Conservation (phyloP, 441 rosid species). For the Euphorbia schlechtendalii region DNA sequence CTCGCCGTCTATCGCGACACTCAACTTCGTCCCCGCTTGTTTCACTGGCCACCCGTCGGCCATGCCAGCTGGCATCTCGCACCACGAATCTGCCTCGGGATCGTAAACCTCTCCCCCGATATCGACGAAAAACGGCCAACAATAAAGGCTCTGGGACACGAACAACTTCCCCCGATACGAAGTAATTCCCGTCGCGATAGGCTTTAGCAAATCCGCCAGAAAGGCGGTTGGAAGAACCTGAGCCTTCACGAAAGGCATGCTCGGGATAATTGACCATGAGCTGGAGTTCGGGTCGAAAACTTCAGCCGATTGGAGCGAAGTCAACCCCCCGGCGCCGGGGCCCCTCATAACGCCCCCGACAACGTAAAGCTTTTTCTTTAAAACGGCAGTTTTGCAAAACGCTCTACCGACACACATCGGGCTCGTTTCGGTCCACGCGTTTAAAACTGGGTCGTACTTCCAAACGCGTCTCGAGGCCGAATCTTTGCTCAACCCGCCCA, state of each 20-base stretch:
- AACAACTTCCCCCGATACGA: slow-evolving; percentile 74
- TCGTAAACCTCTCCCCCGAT: slow-evolving; percentile 88
- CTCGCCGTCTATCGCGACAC: slow-evolving; percentile 65
- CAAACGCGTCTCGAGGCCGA: slow-evolving; percentile 62
- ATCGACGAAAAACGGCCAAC: slow-evolving; percentile 92
- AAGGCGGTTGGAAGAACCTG: slow-evolving; percentile 74
- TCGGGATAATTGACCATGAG: slow-evolving; percentile 64
- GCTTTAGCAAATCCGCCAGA: slow-evolving; percentile 70
- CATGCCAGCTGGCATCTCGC: slow-evolving; percentile 89
- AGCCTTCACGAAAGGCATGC: slow-evolving; percentile 83
- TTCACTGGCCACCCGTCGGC: slow-evolving; percentile 94
- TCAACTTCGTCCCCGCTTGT: slow-evolving; percentile 78
- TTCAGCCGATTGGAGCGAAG: slow-evolving; percentile 84
- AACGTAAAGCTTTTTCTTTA: slow-evolving; percentile 69
- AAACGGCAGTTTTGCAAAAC: slow-evolving; percentile 62
- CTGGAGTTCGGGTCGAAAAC: slow-evolving; percentile 60
- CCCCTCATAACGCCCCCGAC: slow-evolving; percentile 82
- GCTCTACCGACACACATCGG: slow-evolving; percentile 73
- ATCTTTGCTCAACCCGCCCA: slow-evolving; percentile 68
- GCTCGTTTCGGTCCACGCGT: slow-evolving; percentile 64
- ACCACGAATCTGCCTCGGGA: slow-evolving; percentile 65
- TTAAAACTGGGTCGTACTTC: slow-evolving; percentile 57
- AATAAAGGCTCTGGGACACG: slow-evolving; percentile 87
- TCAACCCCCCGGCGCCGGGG: slow-evolving; percentile 55
- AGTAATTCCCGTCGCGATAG: slow-evolving; percentile 89